Evolutionary conservation across 73 alveolate species (phyloP).

Genomic region (Paramecium tetraurelia): DNA sequence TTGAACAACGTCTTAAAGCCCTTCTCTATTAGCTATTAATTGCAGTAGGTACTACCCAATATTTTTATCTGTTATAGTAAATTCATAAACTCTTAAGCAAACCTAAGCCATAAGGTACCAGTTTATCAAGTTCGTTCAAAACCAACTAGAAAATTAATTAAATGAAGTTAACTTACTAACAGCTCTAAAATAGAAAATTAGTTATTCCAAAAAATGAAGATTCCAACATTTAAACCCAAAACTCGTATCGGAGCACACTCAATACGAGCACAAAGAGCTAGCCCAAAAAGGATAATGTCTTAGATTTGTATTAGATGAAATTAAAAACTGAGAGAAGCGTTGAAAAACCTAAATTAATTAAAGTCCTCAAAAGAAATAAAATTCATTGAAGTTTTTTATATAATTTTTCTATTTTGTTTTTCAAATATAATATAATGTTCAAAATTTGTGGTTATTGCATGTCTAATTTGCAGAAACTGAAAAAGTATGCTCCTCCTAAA

Average conservation of each 20-base stretch:
- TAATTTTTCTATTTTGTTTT: neutral
- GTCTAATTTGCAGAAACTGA: slow-evolving; percentile 14
- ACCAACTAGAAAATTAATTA: neutral
- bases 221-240: neutral
- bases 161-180: neutral
- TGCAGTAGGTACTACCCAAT: slow-evolving; percentile 9
- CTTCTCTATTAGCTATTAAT: neutral
- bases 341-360: neutral
- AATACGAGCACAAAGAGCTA: neutral
- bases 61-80: neutral
- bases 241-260: neutral
- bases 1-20: neutral
- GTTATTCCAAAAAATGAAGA: neutral
- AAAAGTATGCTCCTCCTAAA: neutral
- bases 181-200: slow-evolving; percentile 10
- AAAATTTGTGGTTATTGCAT: neutral
- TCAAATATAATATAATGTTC: neutral
- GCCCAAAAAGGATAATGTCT: neutral
- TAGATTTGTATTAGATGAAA: neutral
- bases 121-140: neutral
- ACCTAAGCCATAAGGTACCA: neutral
- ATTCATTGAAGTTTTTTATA: neutral
- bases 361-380: neutral
- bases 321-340: slow-evolving; percentile 6
- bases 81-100: neutral